A percentile compares a stretch with the other conserved stretches of the same genome.
These are phyloP conservation scores for Blastobotrys buckinghamii DNA, from an alignment of 1,139 yeast species.

Conservation along the genomic window DNA sequence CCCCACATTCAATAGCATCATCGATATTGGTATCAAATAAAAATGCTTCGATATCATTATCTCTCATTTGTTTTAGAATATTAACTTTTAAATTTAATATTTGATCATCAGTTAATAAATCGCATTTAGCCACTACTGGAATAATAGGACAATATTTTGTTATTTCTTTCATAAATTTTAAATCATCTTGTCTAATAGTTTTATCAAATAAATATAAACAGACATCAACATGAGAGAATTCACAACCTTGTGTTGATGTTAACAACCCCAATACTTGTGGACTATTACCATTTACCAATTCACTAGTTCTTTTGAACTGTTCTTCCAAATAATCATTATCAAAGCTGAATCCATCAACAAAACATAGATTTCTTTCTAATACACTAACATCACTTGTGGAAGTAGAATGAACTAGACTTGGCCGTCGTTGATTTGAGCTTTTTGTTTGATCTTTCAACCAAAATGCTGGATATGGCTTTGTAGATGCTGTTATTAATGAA, in stretches of 20 bases:
- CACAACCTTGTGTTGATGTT: constrained; percentile 25
- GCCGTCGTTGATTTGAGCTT: constrained; percentile 9
- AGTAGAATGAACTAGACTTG: constrained; percentile 19
- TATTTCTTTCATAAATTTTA: constrained; percentile 24
- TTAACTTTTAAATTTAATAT: constrained; percentile 20
- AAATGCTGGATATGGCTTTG: constrained; percentile 25
- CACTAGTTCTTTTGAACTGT: constrained; percentile 26
- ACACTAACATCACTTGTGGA: constrained; percentile 18
- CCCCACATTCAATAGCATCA: constrained; percentile 23
- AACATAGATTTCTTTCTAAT: constrained; percentile 26
- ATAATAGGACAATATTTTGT: constrained; percentile 26
- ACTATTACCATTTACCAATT: constrained; percentile 25
- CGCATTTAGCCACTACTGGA: constrained; percentile 29
- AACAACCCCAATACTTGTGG: constrained; percentile 22
- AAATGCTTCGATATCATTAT: constrained; percentile 23
- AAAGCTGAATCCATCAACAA: constrained; percentile 26
- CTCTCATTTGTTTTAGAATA: constrained; percentile 20
- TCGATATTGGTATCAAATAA: constrained; percentile 23
- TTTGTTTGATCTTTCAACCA: constrained; percentile 13
- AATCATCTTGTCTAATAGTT: constrained; percentile 21
- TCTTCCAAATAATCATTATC: constrained; percentile 26
- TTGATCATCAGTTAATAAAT: constrained; percentile 17
- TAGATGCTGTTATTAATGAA: constrained; percentile 21
- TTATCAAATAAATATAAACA: constrained; percentile 27
- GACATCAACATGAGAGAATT: constrained; percentile 29